These are phyloP conservation scores for Toxicodendron radicans DNA, from an alignment of 345 rosid species.

Conservation along the genomic window DNA sequence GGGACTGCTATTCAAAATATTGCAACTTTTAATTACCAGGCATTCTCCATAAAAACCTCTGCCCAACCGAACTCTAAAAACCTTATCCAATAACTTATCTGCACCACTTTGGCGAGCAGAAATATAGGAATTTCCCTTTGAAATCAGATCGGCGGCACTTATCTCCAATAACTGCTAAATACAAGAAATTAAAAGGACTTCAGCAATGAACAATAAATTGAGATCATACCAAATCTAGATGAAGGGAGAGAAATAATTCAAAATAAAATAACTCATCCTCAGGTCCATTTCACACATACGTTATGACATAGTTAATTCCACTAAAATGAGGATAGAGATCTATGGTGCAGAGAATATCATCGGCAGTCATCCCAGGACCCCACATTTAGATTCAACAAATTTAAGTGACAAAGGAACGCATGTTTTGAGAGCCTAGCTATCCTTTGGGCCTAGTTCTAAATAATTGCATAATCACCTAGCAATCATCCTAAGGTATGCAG, in stretches of 20 bases:
- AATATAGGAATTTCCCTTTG: slow-evolving; percentile 49
- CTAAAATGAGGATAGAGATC: not conserved
- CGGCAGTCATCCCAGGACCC: not conserved
- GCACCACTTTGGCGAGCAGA: slow-evolving; percentile 52
- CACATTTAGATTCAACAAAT: not conserved
- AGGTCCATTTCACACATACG: not conserved
- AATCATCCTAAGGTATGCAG: not conserved
- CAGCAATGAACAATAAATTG: slow-evolving; percentile 12
- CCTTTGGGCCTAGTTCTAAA: not conserved
- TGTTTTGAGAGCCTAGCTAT: not conserved
- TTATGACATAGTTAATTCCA: not conserved
- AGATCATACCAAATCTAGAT: not conserved
- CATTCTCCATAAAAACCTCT: slow-evolving; percentile 95
- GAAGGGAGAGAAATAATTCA: not conserved
- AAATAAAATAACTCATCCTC: not conserved
- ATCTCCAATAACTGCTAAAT: slow-evolving; percentile 57
- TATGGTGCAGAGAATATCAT: not conserved
- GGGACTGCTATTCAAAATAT: not conserved
- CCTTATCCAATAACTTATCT: slow-evolving; percentile 59
- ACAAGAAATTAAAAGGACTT: slow-evolving; percentile 22
- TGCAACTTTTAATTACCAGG: slow-evolving; percentile 49
- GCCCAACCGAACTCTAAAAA: slow-evolving; percentile 61
- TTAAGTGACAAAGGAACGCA: not conserved
- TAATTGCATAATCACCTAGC: not conserved
- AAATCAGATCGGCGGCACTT: slow-evolving; percentile 49